Evolutionary conservation across 768 basidiomycete genomes (phyloP).

Genomic region (Lepiota venenata): DNA sequence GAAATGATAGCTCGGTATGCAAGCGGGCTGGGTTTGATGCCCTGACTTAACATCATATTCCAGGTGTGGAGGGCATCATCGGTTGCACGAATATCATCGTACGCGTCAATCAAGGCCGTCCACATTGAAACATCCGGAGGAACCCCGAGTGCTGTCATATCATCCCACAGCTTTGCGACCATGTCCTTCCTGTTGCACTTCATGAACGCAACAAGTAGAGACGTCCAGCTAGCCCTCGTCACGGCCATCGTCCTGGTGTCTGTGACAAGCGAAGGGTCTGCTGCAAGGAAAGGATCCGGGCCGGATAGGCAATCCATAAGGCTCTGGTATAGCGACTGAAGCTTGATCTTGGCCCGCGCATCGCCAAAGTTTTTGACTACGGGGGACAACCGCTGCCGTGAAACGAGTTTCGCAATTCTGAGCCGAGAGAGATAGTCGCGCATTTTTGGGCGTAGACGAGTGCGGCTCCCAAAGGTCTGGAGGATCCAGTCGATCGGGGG

Average conservation of each 20-base stretch:
- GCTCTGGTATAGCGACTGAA: slow-evolving; percentile 48
- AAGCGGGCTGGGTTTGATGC: slow-evolving; percentile 55
- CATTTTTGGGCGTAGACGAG: slow-evolving; percentile 37
- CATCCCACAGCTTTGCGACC: slow-evolving; percentile 66
- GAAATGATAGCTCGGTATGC: slow-evolving; percentile 70
- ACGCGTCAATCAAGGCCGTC: slow-evolving; percentile 69
- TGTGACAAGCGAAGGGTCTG: slow-evolving; percentile 33
- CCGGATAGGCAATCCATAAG: slow-evolving; percentile 50
- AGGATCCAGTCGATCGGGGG: background rate
- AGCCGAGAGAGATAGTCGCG: slow-evolving; percentile 44
- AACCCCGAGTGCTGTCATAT: slow-evolving; percentile 49
- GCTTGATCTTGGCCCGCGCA: slow-evolving; percentile 22
- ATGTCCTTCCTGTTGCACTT: slow-evolving; percentile 50
- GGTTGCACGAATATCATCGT: slow-evolving; percentile 46
- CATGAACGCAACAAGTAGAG: slow-evolving; percentile 65
- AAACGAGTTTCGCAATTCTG: slow-evolving; percentile 47
- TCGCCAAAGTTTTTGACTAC: slow-evolving; percentile 43
- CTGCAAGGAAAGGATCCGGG: slow-evolving; percentile 51
- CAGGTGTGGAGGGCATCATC: slow-evolving; percentile 58
- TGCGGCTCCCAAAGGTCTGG: slow-evolving; percentile 25
- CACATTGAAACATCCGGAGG: slow-evolving; percentile 57
- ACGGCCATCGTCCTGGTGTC: slow-evolving; percentile 43
- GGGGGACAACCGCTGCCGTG: slow-evolving; percentile 46
- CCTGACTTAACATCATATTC: slow-evolving; percentile 56
- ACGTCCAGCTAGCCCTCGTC: slow-evolving; percentile 57